Conservation (phyloP, 805 yeast species). For the Candida morakotiae region DNA sequence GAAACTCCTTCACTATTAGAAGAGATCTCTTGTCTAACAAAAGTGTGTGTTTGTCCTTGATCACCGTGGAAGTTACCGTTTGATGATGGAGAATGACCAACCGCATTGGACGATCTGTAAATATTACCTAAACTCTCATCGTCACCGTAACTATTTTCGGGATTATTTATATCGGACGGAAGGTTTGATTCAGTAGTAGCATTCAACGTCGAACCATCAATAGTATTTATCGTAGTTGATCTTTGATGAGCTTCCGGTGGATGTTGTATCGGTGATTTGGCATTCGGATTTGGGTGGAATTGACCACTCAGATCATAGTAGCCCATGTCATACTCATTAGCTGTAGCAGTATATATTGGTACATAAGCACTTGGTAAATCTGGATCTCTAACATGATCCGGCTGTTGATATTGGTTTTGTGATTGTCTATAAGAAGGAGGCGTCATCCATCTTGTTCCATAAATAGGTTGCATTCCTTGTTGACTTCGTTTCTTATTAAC, state of each 20-base stretch:
- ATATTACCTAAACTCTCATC: conserved; percentile 7
- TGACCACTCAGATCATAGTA: conserved; percentile 63
- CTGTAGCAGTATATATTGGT: conserved; percentile 64
- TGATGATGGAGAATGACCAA: background rate
- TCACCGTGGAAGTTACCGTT: background rate
- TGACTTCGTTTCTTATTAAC: conserved; percentile 51
- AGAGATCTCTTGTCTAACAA: background rate
- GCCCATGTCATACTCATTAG: conserved; percentile 74
- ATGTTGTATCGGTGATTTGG: conserved; percentile 16
- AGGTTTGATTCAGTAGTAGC: background rate
- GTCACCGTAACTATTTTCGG: background rate
- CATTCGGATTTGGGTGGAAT: conserved; percentile 33
- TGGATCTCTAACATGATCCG: conserved; percentile 35
- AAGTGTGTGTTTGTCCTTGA: background rate
- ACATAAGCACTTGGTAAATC: conserved; percentile 43
- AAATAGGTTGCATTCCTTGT: conserved; percentile 54
- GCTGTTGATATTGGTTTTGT: conserved; percentile 51
- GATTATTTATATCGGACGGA: background rate
- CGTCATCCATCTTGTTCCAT: conserved; percentile 82
- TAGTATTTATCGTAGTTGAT: conserved; percentile 4
- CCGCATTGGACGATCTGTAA: conserved; percentile 5
- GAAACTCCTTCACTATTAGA: background rate
- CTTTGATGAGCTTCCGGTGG: conserved; percentile 23
- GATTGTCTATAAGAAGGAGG: conserved; percentile 76
- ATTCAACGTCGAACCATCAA: conserved; percentile 2